These are phyloP conservation scores for Mucor irregularis DNA, from an alignment of 371 early-diverging fungal species.

Conservation along the genomic window DNA sequence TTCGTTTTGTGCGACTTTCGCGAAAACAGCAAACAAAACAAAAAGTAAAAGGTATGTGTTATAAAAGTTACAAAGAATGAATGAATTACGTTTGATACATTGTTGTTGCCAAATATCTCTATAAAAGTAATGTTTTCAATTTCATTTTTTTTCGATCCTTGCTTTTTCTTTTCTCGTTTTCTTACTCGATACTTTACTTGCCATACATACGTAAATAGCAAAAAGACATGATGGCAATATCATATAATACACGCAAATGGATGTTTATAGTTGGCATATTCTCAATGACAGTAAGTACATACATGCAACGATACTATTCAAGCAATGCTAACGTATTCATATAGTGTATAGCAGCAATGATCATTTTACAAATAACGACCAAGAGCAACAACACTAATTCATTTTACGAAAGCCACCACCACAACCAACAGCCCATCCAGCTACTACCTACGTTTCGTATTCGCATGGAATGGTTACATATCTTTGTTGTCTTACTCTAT, in stretches of 20 bases:
- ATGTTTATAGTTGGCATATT: constrained; percentile 2
- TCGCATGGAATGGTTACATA: constrained; percentile 4
- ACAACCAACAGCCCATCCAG: background rate
- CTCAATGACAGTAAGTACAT: background rate
- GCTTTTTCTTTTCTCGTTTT: background rate
- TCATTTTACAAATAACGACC: background rate
- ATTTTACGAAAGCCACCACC: background rate
- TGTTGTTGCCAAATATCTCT: background rate
- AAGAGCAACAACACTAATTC: background rate
- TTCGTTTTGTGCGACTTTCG: too few species aligned
- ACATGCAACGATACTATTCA: background rate
- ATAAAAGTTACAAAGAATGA: too few species aligned
- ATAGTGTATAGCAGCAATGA: constrained; percentile 1
- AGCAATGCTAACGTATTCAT: background rate
- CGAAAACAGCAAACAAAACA: too few species aligned
- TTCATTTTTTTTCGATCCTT: too few species aligned
- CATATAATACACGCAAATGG: constrained; percentile 3
- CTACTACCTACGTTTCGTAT: constrained; percentile 1
- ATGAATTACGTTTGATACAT: too few species aligned
- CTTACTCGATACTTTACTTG: background rate
- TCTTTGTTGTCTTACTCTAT: background rate
- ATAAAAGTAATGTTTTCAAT: too few species aligned
- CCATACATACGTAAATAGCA: too few species aligned
- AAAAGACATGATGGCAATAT: constrained; percentile 1
- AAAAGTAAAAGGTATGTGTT: too few species aligned